These are phyloP conservation scores for Coemansia sp. DNA, from an alignment of 192 early-diverging fungal genomes.

Conservation along the genomic window DNA sequence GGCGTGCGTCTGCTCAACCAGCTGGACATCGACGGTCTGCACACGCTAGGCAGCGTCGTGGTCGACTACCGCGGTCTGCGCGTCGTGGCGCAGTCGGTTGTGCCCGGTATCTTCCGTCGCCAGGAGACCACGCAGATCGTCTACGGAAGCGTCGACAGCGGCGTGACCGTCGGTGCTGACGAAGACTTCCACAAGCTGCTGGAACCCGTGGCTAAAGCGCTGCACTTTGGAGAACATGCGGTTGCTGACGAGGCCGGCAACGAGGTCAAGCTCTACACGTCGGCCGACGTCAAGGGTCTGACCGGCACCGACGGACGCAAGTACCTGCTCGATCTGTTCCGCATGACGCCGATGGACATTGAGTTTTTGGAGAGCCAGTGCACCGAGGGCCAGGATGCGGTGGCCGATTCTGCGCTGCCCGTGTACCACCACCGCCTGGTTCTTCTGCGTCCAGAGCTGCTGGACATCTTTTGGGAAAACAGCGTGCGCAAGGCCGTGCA, in stretches of 20 bases:
- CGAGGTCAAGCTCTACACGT: conserved; percentile 70
- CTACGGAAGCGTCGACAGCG: conserved; percentile 91
- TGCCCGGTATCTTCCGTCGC: conserved; percentile 82
- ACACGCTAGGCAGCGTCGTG: conserved; percentile 87
- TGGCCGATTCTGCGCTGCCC: conserved; percentile 45
- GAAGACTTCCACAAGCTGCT: conserved; percentile 73
- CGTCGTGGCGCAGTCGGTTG: conserved; percentile 90
- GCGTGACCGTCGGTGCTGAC: conserved; percentile 71
- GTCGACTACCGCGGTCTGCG: conserved; percentile 92
- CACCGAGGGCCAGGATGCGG: conserved; percentile 35
- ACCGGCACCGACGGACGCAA: conserved; percentile 87
- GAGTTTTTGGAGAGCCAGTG: conserved; percentile 80
- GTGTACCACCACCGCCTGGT: conserved; percentile 86
- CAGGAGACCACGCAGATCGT: conserved; percentile 77
- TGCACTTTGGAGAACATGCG: conserved; percentile 82
- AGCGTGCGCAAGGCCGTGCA: conserved; percentile 66
- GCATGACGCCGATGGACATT: conserved; percentile 88
- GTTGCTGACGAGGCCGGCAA: conserved; percentile 70
- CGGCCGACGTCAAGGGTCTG: conserved; percentile 91
- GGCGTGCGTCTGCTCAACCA: conserved; percentile 79
- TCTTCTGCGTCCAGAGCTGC: conserved; percentile 84
- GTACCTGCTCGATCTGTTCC: conserved; percentile 92
- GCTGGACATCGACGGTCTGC: conserved; percentile 75
- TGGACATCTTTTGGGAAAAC: conserved; percentile 83
- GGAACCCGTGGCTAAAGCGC: conserved; percentile 70